Evolutionary conservation across 1,139 yeast genomes (phyloP).

Genomic region (Sugiyamaella castrensis): DNA sequence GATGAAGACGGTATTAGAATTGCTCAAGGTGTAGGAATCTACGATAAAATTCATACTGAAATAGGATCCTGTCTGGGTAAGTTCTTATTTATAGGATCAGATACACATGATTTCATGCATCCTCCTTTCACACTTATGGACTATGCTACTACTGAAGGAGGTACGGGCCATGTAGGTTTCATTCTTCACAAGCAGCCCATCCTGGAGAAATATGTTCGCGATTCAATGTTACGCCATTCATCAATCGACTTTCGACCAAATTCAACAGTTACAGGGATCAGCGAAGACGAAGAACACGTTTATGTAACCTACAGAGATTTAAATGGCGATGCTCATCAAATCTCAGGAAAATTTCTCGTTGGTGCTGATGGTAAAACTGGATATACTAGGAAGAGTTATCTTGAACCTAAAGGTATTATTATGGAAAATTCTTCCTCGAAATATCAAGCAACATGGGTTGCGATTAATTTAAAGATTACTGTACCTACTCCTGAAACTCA

Average conservation of each 20-base stretch:
- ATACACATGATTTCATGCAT: constrained; percentile 3
- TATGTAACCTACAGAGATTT: constrained; percentile 3
- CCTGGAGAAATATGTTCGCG: constrained; percentile 2
- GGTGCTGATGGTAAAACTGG: constrained; percentile 11
- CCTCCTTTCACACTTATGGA: constrained; percentile 1
- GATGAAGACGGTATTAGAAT: constrained; percentile 11
- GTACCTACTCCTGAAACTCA: constrained; percentile 9
- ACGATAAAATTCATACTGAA: constrained; percentile 4
- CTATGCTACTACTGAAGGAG: constrained; percentile 9
- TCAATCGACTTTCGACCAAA: constrained; percentile 1
- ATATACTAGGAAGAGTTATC: constrained; percentile 6
- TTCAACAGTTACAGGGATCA: constrained; percentile 3
- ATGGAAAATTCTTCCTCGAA: constrained; percentile 2
- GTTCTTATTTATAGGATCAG: constrained; percentile 7
- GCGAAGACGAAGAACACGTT: constrained; percentile 6
- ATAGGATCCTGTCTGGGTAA: constrained; percentile 4
- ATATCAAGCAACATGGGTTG: constrained; percentile 12
- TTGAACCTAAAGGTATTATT: constrained; percentile 10
- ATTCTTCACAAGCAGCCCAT: constrained; percentile 8
- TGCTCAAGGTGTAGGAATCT: constrained; percentile 7
- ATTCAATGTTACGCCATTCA: background rate
- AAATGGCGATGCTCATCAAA: background rate
- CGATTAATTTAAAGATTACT: constrained; percentile 5
- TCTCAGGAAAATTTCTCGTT: constrained; percentile 6
- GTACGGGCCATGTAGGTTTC: constrained; percentile 8